Evolutionary conservation across 768 basidiomycete species (phyloP).

Genomic region (Suillus brevipes): DNA sequence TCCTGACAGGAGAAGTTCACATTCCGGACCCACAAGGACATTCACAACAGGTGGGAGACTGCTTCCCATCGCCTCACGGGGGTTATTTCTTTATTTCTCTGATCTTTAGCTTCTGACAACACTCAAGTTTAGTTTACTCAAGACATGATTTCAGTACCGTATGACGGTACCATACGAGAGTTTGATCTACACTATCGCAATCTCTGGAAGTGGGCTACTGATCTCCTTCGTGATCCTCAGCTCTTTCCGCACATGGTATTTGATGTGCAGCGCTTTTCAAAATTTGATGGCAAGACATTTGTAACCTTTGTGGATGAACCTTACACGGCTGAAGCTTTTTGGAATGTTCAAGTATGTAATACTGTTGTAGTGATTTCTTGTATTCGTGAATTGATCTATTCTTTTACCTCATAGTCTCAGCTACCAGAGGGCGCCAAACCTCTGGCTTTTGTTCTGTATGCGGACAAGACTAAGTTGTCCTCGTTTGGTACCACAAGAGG

Average conservation of each 20-base stretch:
- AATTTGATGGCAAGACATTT: neutral
- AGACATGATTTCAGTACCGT: constrained; percentile 19
- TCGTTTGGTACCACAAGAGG: too few species aligned
- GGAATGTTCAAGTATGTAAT: constrained; percentile 33
- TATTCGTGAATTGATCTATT: neutral
- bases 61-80: constrained; percentile 9
- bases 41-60: constrained; percentile 23
- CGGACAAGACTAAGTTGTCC: too few species aligned
- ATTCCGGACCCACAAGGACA: constrained; percentile 18
- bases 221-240: constrained; percentile 29
- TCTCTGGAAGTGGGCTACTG: constrained; percentile 30
- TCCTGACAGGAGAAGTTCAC: constrained; percentile 15
- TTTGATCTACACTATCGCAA: constrained; percentile 23
- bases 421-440: too few species aligned
- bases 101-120: neutral
- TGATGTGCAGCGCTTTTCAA: constrained; percentile 30
- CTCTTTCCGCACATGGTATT: constrained; percentile 26
- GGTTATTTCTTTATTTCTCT: constrained; percentile 7
- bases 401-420: neutral
- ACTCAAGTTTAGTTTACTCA: too few species aligned
- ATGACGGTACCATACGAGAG: constrained; percentile 9
- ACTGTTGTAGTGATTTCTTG: neutral
- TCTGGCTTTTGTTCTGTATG: too few species aligned
- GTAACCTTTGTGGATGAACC: neutral
- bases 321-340: neutral